Conservation (phyloP, 768 basidiomycete species). For the Mycena galericulata region DNA sequence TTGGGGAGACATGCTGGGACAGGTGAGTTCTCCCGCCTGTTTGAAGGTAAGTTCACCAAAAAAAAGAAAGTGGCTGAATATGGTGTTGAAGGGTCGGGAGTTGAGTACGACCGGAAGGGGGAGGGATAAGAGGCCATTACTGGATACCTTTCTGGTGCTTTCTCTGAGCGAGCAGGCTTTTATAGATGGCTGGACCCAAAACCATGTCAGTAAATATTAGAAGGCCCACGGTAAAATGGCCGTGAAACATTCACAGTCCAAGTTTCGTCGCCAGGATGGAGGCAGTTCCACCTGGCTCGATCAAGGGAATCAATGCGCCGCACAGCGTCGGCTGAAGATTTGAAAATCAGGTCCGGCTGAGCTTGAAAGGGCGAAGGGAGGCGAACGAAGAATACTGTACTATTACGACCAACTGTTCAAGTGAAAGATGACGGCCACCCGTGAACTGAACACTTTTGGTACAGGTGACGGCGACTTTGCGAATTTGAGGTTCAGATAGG, state of each 20-base stretch:
- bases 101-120: background rate
- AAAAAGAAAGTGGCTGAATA: conserved; percentile 9
- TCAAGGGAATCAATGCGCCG: background rate
- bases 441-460: too few relatives aligned
- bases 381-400: too few relatives aligned
- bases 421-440: too few relatives aligned
- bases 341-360: too few relatives aligned
- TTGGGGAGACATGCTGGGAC: background rate
- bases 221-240: background rate
- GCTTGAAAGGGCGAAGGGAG: too few relatives aligned
- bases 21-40: background rate
- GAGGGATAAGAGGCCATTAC: background rate
- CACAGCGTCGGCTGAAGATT: background rate
- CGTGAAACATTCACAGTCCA: background rate
- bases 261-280: background rate
- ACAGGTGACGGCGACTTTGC: too few relatives aligned
- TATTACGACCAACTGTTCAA: too few relatives aligned
- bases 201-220: background rate
- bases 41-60: conserved; percentile 1
- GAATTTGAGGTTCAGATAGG: too few relatives aligned
- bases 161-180: background rate
- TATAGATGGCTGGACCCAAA: background rate
- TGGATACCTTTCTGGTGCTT: background rate
- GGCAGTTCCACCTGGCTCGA: background rate
- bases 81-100: background rate